Evolutionary conservation across 257 asterid genomes (phyloP), one percentile per base, ranked within the genome.

Genomic region (Coffea canephora): DNA sequence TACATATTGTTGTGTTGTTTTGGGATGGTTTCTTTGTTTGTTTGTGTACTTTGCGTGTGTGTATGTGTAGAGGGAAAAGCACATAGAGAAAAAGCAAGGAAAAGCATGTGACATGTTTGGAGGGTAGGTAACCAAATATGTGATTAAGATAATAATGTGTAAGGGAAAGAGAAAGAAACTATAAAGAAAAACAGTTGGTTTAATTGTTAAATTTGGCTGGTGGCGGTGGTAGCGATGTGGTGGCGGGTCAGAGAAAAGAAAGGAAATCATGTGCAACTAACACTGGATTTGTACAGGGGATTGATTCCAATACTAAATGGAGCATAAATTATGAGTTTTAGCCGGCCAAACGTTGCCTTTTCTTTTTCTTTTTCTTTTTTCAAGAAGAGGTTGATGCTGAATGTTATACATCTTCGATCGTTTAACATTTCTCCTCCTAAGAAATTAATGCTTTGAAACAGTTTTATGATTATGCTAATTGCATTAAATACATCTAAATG

Each of bases 61-160:
- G 16, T 25, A 18, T 74, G 76, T 48, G 9, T 25, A 18, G 74
- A 50, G 39, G 34, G 55, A 25, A 76, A 65, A 77, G 68, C 9
- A 39, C 43, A 77, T 65, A 31, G 8, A 23, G n/a, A 7, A 71
- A 62, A 73, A 55, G 59, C 5, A 71, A 57, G 83, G 72, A 69
- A 78, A 87, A 74, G 80, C 90, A 86, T 89, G 93, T 87, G 91
- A 77, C 86, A 76, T 87, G 93, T 86, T 83, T 83, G 91, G 90
- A 84, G 84, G 87, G 90, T 87, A 79, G 89, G 90, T 75, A 82
- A 79, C 78, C 79, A 80, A 83, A 85, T 87, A 43, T n/a, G 39
- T 78, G 59, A 54, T 66, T 50, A 84, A 74, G 81, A 62, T 34
- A 73, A 62, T 34, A 73, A 12, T 45, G 49, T 8, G 76, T 64